Evolutionary conservation across 2,329 filamentous ascomycete genomes (phyloP), one percentile per base, ranked within the genome.

Genomic region (Parastagonospora avenae): DNA sequence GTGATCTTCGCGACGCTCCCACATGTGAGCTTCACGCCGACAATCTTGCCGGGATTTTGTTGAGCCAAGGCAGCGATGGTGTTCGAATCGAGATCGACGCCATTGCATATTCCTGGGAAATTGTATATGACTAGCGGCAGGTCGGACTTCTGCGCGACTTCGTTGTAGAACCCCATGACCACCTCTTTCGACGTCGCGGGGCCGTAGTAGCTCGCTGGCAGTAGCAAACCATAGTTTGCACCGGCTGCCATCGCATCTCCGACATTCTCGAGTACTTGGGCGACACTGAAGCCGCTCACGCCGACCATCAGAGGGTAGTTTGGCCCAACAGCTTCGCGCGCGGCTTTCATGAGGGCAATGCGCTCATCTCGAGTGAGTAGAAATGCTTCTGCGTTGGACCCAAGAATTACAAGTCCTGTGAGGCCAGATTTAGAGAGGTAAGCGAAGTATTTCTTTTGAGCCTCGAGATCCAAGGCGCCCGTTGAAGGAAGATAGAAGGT

Each of bases 1-100:
- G 85, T 84, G 42, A 91, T 81, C 73, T 91, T 91, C 51, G 85
- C 88, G 29, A 89, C 88, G 59, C 84, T 86, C n/a, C 87, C 88
- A 64, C 88, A 90, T 2, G 87, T 90, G 48, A 90, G 75, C 76
- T 90, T 90, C 45, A 86, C 84, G 28, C 86, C 87, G 43, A 88
- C 83, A 58, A 90, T 87, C 58, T 88, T 89, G 6, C 67, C 67
- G 36, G 79, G 74, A 66, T 87, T 83, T 2, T 58, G 57, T 52
- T 79, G 72, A 10, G 82, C 80, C 4, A 89, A 76, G 0, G 76
- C 73, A 2, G 81, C 75, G 56, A 90, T 85, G 61, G 83, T 81
- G 55, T 89, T 86, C 0, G 85, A 88, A 65, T 85, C 83, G 38
- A 90, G 77, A 61, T 90, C 87, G 8, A 90, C 76, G 4, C 88